These are phyloP conservation scores for Lactarius trivialis DNA, from an alignment of 768 basidiomycete genomes.

Conservation along the genomic window DNA sequence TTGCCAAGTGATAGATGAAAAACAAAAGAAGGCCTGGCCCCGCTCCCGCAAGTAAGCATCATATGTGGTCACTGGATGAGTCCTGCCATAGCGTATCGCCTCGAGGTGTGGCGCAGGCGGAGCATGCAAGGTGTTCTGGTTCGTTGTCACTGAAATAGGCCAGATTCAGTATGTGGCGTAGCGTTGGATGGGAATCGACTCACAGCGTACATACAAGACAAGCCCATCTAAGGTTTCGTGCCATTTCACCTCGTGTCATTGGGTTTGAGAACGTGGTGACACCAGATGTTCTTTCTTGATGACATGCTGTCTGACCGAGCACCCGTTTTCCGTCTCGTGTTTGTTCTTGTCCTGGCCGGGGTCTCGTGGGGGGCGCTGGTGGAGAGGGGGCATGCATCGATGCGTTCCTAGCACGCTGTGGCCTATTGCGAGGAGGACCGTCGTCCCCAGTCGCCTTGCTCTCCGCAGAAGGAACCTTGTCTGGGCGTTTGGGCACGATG, in stretches of 20 bases:
- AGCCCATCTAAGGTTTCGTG: slow-evolving; percentile 9
- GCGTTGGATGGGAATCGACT: background rate
- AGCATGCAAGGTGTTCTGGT: slow-evolving; percentile 49
- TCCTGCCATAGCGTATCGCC: slow-evolving; percentile 31
- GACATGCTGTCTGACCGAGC: background rate
- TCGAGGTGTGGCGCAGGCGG: slow-evolving; percentile 51
- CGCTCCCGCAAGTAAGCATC: background rate
- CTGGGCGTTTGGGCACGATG: slow-evolving; percentile 31
- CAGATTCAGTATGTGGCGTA: background rate
- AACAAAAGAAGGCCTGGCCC: background rate
- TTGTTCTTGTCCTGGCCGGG: slow-evolving; percentile 30
- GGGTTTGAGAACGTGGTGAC: slow-evolving; percentile 3
- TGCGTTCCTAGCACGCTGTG: background rate
- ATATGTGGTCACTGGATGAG: slow-evolving; percentile 2
- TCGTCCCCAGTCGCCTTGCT: background rate
- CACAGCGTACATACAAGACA: slow-evolving; percentile 14
- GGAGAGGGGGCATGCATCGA: background rate
- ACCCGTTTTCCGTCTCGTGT: background rate
- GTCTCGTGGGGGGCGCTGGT: slow-evolving; percentile 3
- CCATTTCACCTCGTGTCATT: too few species aligned
- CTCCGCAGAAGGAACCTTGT: background rate
- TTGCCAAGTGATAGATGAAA: background rate
- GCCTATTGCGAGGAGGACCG: background rate
- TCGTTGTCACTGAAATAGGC: slow-evolving; percentile 42
- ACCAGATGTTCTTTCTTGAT: background rate